Evolutionary conservation across 1,139 yeast species (phyloP), one percentile per base, ranked within the genome.

Genomic region (Suhomyces anneliseae): DNA sequence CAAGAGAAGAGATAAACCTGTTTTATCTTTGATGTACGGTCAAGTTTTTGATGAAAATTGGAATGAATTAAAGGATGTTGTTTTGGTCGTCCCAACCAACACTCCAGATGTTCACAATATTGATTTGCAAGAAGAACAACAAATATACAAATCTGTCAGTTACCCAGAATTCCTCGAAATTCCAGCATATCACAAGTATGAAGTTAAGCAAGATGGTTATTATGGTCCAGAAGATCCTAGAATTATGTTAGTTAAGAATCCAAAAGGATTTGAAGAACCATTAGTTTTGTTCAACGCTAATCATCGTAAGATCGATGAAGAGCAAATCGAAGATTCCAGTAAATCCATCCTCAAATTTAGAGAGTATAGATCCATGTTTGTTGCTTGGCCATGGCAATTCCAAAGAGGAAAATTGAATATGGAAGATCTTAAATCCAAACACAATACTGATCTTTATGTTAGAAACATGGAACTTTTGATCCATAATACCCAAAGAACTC

Each of bases 181-280:
- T 31, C 77, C 77, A 2, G 60, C 68, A 34, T 68, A 55, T 51
- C 69, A 66, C 44, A 64, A 67, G 48, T 59, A 58, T 33, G 50
- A 58, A 27, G 44, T 56, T 33, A 49, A 53, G 10, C 48, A 57
- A 3, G 54, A 53, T 9, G 57, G 57, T 38, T 70, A 59, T 48
- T 65, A 70, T 43, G 79, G 79, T 0, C 72, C 78, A 1, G 78
- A 74, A 53, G 79, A 74, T 49, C 76, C 79, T 1, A 59, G 77
- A 32, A 56, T 73, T 9, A 42, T 72, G 4, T 51, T 72, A 9
- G 66, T 69, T 5, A 62, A 59, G 40, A 71, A 69, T 49, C 51
- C 58, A 7, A 48, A 53, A 26, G 72, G 74, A 0, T 55, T 58
- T 45, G 71, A 69, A 38, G 78, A 72, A 48, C 78, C 78, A 0